Base-by-base conservation (phyloP, 1,139 yeast genomes). In the Kazachstania sp. region DNA sequence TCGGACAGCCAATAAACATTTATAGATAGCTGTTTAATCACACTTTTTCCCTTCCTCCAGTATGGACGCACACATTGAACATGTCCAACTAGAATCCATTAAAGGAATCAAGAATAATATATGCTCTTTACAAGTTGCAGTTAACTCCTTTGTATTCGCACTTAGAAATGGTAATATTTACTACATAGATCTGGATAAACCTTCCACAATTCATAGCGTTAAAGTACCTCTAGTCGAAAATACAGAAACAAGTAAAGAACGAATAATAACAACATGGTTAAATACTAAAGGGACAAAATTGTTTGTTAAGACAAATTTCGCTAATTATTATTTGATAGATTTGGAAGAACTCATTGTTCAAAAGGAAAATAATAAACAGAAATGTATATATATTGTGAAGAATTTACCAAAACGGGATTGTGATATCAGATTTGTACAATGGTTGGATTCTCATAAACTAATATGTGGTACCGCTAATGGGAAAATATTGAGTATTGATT, bases 71-170 rank as follows among this genome's bases (percentile, higher is more conserved):
- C 54, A 51, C 26, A 51, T 61, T 18, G 67, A 63, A 47, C 63
- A 62, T 54, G 64, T 63, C 3, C 61, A 59, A 41, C 48, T 63
- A 39, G 61, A 59, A 19, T 61, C 61, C 39, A 52, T 63, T 12
- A 51, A 54, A 41, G 59, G 57, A 45, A 47, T 58, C 13, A 51
- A 54, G 18, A 49, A 50, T 23, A 58, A 61, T 34, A 53, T 63
- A 12, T 54, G 58, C 30, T 47, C 59, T 4, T 38, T 62, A 36
- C 58, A 54, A 44, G 65, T 61, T 7, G 53, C 50, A 32, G 39
- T 49, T 3, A 61, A 63, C 43, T 49, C 51, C 1, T 54, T 63
- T 52, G 53, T 59, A 32, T 57, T 63, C 49, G 60, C 58, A 5
- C 45, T 61, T 42, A 54, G 49, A 32, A 46, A 57, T n/a, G 66